Percentiles rank a stretch among this genome's conserved stretches.
phyloP scores from a whole-genome alignment of 164 flowering plant species.

The Liquidambar formosana region DNA sequence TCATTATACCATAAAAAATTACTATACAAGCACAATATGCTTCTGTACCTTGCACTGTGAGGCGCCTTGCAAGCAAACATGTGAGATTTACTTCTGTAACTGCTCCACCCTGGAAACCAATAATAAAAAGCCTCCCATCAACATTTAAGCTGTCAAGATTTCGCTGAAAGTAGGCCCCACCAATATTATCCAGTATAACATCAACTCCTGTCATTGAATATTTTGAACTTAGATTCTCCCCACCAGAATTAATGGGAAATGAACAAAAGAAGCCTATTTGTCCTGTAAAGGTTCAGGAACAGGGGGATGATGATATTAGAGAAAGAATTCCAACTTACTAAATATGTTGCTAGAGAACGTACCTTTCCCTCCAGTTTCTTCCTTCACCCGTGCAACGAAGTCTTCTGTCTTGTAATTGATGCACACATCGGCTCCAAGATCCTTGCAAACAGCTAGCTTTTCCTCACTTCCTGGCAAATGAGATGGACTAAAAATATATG shows the following conservation, averaged over 20 bases:
- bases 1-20: too few relatives aligned
- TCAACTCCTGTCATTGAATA: slow-evolving; percentile 65
- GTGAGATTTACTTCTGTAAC: slow-evolving; percentile 56
- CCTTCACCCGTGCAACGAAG: slow-evolving; percentile 84
- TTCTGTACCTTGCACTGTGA: slow-evolving; percentile 81
- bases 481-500: background rate
- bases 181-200: slow-evolving; percentile 83
- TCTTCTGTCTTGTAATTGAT: slow-evolving; percentile 96
- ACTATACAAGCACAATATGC: too few relatives aligned
- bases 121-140: slow-evolving; percentile 87
- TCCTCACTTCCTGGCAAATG: slow-evolving; percentile 67
- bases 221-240: background rate
- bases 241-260: background rate
- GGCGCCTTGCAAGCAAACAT: slow-evolving; percentile 66
- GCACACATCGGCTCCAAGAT: slow-evolving; percentile 91
- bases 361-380: slow-evolving; percentile 94
- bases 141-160: slow-evolving; percentile 74
- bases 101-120: slow-evolving; percentile 72
- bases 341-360: slow-evolving; percentile 1
- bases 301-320: background rate
- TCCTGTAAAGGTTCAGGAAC: background rate
- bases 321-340: background rate
- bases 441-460: slow-evolving; percentile 71
- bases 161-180: slow-evolving; percentile 72
- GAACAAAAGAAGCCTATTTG: background rate